phyloP scores from a whole-genome alignment of 2,329 filamentous ascomycete genomes.

The Leptographium flavum region DNA sequence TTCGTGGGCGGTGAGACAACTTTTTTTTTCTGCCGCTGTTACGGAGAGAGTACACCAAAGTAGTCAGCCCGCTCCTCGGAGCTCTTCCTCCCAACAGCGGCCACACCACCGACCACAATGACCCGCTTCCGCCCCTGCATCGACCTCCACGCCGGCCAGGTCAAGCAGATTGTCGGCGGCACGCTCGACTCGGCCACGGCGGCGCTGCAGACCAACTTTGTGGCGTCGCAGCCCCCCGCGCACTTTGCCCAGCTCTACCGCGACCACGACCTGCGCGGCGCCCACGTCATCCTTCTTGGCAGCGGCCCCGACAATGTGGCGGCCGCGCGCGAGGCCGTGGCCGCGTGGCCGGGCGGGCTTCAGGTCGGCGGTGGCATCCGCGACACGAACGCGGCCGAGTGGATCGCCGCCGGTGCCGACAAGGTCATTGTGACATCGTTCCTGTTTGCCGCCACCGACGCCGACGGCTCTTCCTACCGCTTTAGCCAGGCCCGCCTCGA shows the following conservation, averaged over 20 bases:
- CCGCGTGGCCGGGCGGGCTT: constrained; percentile 63
- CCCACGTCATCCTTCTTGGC: constrained; percentile 94
- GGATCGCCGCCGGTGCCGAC: constrained; percentile 78
- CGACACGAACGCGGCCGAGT: constrained; percentile 67
- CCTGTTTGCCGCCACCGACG: constrained; percentile 75
- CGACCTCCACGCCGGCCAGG: constrained; percentile 90
- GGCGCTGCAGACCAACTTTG: constrained; percentile 78
- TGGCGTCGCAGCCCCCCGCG: constrained; percentile 67
- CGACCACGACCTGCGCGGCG: constrained; percentile 58
- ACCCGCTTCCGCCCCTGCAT: constrained; percentile 93
- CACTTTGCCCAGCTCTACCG: constrained; percentile 76
- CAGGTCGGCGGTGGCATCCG: constrained; percentile 93
- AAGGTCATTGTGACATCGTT: constrained; percentile 97
- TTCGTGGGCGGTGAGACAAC: constrained; percentile 2
- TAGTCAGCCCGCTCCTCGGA: no score
- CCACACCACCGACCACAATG: constrained; percentile 30
- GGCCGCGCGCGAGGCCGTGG: constrained; percentile 63
- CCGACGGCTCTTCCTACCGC: constrained; percentile 21
- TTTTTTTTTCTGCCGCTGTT: constrained; percentile 1
- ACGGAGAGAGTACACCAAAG: no score
- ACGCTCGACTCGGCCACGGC: constrained; percentile 58
- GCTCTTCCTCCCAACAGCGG: no score
- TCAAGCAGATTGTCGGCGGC: constrained; percentile 97
- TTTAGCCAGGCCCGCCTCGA: constrained; percentile 70
- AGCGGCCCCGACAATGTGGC: constrained; percentile 57